phyloP scores from a whole-genome alignment of 371 early-diverging fungal genomes.

The Lichtheimia hyalospora region DNA sequence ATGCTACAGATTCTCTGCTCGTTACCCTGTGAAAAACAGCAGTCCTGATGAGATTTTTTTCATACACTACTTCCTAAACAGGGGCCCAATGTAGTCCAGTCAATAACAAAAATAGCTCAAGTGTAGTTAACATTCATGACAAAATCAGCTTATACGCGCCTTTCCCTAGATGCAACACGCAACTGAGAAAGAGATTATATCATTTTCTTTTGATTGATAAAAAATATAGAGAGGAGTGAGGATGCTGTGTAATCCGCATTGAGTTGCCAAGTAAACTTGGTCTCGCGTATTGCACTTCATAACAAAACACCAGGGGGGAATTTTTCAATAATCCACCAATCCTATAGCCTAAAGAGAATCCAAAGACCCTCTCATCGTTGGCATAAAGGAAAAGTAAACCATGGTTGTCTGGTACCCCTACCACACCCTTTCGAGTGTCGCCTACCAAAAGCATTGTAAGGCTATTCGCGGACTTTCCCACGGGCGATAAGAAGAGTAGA shows the following conservation, averaged over 20 bases:
- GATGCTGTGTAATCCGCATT: conserved; percentile 3
- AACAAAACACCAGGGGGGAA: conserved; percentile 1
- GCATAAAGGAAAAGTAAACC: neutral
- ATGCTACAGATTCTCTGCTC: no score
- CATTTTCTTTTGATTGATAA: conserved; percentile 1
- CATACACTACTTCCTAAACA: no score
- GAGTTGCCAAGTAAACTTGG: conserved; percentile 1
- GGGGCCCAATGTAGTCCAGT: no score
- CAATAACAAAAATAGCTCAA: no score
- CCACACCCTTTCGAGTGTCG: neutral
- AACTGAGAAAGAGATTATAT: neutral
- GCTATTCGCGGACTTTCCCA: conserved; percentile 2
- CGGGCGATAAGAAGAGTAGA: neutral
- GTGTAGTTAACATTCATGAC: no score
- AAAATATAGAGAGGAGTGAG: neutral
- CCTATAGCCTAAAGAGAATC: neutral
- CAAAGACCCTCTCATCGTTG: neutral
- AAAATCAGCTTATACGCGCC: no score
- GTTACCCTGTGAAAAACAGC: no score
- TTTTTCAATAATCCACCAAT: neutral
- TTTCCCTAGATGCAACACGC: no score
- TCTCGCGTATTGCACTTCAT: conserved; percentile 3
- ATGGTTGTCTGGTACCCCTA: conserved; percentile 4
- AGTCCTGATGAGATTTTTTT: no score
- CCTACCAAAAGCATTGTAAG: neutral